Evolutionary conservation across 345 rosid species (phyloP), one percentile per base, ranked within the genome.

Genomic region (Ceriops tagal): DNA sequence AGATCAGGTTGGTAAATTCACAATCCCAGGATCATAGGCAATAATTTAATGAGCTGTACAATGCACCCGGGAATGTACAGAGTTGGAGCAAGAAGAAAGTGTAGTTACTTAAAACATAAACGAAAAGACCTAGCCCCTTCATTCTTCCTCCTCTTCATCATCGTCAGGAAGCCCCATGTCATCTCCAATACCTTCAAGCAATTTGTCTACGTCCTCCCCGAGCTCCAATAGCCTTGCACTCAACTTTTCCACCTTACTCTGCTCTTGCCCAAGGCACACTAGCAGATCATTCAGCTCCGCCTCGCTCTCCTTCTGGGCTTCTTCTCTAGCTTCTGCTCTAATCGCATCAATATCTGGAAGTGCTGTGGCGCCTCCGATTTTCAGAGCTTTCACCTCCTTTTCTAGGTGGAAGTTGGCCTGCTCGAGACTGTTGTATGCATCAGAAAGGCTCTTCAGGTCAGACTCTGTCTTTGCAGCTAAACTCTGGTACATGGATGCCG

Each of bases 221-320:
- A 96, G 73, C 63, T 96, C 99, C 49, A 72, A 1, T 75, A 96
- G 74, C 81, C 79, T 90, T 10, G 90, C 71, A 15, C 83, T 90
- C 77, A 95, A 84, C 72, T 81, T 92, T 73, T 92, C 99, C 70
- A 90, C 99, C 82, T 82, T 89, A 77, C 96, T 96, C 83, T 92
- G 98, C 57, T 96, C 99, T 78, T 96, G 98, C 1, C 99, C 99
- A 0, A 96, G 91, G 81, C 99, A 96, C 15, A 96, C 99, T 3
- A 96, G 85, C 84, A 96, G 82, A 80, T 96, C 99, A 18, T 83
- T 96, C 76, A 96, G 79, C 71, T 96, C 99, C 9, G 78, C 93
- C 78, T 96, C 99, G 20, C 95, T 91, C 81, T 95, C 99, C 78
- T 87, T 91, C 87, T 80, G 91, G 16, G 97, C 97, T 82, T 95